Evolutionary conservation across 2,329 filamentous ascomycete species (phyloP), one percentile per base, ranked within the genome.

Genomic region (Atkinsonella texensis): DNA sequence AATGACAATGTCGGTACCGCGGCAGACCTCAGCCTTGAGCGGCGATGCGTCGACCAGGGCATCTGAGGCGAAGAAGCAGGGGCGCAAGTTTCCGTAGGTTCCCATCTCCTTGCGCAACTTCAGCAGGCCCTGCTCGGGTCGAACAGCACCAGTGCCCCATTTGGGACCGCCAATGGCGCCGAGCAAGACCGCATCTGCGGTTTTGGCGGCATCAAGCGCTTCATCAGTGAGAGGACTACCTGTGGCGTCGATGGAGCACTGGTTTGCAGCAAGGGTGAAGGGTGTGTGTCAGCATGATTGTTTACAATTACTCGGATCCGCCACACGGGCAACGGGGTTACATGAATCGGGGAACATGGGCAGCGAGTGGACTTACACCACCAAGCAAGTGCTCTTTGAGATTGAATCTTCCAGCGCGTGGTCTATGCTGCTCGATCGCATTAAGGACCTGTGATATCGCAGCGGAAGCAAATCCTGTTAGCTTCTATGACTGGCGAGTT

Each of bases 91-190:
- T 60, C 90, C 91, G 71, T 94, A 97, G 52, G 91, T 89, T 64
- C 80, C 79, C 77, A 97, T 87, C 71, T 96, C 87, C 72, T 94
- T 96, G 72, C 91, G 89, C 50, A 97, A 86, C 59, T 76, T 80
- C 55, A 97, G 84, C 62, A 97, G 83, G 55, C 91, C 91, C 72
- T 96, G 88, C 69, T 97, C 91, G 1, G 91, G 91, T 44, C 90
- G 87, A 56, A 96, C 85, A 53, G 82, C 72, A 59, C 87, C 88
- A 33, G 89, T 93, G 55, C 90, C 90, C 89, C 90, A 97, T 88
- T 96, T 70, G 13, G 93, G 91, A n/a, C 91, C 91, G 60, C 91
- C 91, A 63, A 97, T 94, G 60, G 91, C 89, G 59, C 90, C 91
- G 51, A 97, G 83, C 54, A 97, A 83, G 54, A 97, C 85, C 40